Evolutionary conservation across 1,139 yeast genomes (phyloP).

Genomic region (Hansenula sp.): DNA sequence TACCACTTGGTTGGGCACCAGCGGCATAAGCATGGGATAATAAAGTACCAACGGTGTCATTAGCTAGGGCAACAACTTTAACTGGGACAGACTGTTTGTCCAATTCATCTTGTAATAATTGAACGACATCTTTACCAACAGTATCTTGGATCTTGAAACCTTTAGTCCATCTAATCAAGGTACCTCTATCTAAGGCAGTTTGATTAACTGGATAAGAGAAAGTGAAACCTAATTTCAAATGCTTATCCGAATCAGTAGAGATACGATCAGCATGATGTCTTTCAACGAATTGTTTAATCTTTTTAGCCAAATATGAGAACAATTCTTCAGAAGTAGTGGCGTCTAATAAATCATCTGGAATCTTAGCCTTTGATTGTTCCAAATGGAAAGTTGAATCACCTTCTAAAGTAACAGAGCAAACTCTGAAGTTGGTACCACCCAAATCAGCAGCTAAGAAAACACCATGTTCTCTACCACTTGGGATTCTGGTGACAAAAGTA

Average conservation of each 20-base stretch:
- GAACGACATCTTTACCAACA: conserved; percentile 79
- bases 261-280: conserved; percentile 53
- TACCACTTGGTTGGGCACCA: conserved; percentile 46
- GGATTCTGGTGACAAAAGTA: conserved; percentile 73
- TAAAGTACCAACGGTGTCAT: conserved; percentile 92
- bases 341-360: conserved; percentile 73
- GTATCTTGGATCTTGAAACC: conserved; percentile 85
- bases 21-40: conserved; percentile 79
- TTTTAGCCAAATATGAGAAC: conserved; percentile 69
- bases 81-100: conserved; percentile 60
- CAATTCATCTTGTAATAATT: conserved; percentile 63
- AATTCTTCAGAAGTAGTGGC: conserved; percentile 49
- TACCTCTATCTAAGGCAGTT: conserved; percentile 72
- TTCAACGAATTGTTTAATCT: conserved; percentile 57
- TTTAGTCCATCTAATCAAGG: conserved; percentile 89
- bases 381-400: conserved; percentile 79
- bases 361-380: conserved; percentile 67
- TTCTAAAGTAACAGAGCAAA: conserved; percentile 73
- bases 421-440: conserved; percentile 89
- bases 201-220: conserved; percentile 91
- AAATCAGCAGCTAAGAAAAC: conserved; percentile 76
- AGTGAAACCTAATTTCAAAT: conserved; percentile 80
- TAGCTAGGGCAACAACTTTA: conserved; percentile 81
- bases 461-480: conserved; percentile 80
- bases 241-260: conserved; percentile 20